Conservation (phyloP, 2,329 filamentous ascomycete genomes). For the Penicillium nordicum region DNA sequence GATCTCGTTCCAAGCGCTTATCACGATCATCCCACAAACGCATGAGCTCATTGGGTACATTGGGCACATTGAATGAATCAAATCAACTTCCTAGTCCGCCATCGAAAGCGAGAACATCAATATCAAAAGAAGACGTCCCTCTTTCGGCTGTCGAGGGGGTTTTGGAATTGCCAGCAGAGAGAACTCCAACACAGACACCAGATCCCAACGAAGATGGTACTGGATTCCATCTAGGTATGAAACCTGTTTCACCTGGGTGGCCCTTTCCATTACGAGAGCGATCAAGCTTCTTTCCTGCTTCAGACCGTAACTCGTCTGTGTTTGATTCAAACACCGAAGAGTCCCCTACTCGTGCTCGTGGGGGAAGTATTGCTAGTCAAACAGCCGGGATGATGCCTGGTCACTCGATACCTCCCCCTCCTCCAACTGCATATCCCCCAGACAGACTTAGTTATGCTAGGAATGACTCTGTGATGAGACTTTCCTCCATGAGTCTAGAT, state of each 20-base stretch:
- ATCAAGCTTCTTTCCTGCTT: constrained; percentile 23
- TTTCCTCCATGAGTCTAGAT: constrained; percentile 38
- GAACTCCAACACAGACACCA: constrained; percentile 37
- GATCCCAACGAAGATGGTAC: constrained; percentile 28
- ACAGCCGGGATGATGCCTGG: constrained; percentile 34
- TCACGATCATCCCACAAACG: constrained; percentile 29
- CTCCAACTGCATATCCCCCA: constrained; percentile 29
- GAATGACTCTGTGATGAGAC: constrained; percentile 34
- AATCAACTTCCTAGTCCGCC: constrained; percentile 21
- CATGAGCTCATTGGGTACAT: constrained; percentile 32
- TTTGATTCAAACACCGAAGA: constrained; percentile 26
- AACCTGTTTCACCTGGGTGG: constrained; percentile 31
- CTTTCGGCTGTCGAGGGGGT: constrained; percentile 36
- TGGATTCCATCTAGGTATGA: constrained; percentile 25
- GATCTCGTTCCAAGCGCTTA: constrained; percentile 33
- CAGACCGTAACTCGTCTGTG: constrained; percentile 17
- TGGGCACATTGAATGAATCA: constrained; percentile 33
- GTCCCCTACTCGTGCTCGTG: constrained; percentile 26
- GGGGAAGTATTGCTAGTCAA: constrained; percentile 35
- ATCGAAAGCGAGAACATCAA: constrained; percentile 18
- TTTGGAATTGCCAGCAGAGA: constrained; percentile 35
- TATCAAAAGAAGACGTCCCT: constrained; percentile 30
- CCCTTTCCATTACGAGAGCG: constrained; percentile 25
- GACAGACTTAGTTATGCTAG: constrained; percentile 33
- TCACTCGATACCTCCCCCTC: constrained; percentile 36